These are phyloP conservation scores for Schwanniomyces sp. DNA, from an alignment of 805 yeast species.

Conservation along the genomic window DNA sequence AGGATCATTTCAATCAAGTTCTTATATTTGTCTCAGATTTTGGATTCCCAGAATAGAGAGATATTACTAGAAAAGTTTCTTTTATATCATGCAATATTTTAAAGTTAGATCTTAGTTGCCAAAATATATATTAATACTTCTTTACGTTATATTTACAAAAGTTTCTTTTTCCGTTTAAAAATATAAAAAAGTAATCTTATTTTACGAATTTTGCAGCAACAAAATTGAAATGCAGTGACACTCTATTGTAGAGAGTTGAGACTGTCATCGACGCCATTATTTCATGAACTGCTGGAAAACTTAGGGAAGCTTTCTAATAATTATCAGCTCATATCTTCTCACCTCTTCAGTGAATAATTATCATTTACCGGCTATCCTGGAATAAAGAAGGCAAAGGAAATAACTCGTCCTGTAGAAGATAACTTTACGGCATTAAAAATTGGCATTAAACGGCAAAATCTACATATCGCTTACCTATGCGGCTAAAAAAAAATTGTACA, in stretches of 20 bases:
- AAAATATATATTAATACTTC: neutral
- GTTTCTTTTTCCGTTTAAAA: too few species aligned
- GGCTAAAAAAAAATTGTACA: conserved; percentile 1
- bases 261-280: too few species aligned
- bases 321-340: conserved; percentile 1
- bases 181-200: too few species aligned
- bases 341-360: neutral
- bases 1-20: conserved; percentile 25
- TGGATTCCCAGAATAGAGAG: conserved; percentile 31
- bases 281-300: too few species aligned
- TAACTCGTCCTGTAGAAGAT: neutral
- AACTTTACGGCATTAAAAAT: neutral
- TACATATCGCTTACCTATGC: neutral
- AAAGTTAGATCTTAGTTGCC: conserved; percentile 9
- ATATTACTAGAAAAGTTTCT: conserved; percentile 20
- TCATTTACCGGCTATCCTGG: neutral
- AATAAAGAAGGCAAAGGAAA: too few species aligned
- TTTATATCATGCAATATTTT: conserved; percentile 9
- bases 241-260: too few species aligned
- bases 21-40: conserved; percentile 31
- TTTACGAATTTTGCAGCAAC: too few species aligned
- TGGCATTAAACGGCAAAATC: neutral
- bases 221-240: too few species aligned
- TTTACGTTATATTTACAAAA: too few species aligned
- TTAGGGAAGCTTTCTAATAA: too few species aligned